Evolutionary conservation across 1,284 basidiomycete genomes (phyloP).

Genomic region (Prillingera fragicola): DNA sequence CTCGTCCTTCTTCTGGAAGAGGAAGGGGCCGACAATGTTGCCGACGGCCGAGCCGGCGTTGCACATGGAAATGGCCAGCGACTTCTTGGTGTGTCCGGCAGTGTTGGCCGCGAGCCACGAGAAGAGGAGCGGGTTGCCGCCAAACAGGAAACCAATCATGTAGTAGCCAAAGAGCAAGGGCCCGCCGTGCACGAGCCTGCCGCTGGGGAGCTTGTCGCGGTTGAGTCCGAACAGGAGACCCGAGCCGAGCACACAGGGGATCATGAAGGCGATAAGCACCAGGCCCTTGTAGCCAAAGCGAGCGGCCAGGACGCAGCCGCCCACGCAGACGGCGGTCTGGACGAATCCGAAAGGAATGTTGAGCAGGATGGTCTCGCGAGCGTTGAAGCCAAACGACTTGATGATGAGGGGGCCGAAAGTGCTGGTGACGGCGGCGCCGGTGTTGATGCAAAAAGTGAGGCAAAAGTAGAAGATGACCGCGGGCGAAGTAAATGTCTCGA

Average conservation of each 20-base stretch:
- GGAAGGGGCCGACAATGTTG: slow-evolving; percentile 30
- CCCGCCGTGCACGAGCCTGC: too few relatives aligned
- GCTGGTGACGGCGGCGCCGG: slow-evolving; percentile 30
- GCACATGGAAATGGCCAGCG: slow-evolving; percentile 28
- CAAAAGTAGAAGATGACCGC: slow-evolving; percentile 30
- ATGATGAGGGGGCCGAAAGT: slow-evolving; percentile 44
- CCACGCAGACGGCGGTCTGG: slow-evolving; percentile 21
- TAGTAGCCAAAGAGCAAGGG: slow-evolving; percentile 17
- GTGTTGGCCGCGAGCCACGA: slow-evolving; percentile 31
- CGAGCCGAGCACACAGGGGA: slow-evolving; percentile 34
- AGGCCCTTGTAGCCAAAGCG: slow-evolving; percentile 26
- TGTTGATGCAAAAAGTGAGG: slow-evolving; percentile 30
- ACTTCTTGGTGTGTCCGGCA: slow-evolving; percentile 38
- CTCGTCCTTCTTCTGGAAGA: slow-evolving; percentile 22
- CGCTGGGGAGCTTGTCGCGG: slow-evolving; percentile 9
- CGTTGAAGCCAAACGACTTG: slow-evolving; percentile 35
- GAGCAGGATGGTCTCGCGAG: slow-evolving; percentile 33
- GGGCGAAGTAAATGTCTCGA: slow-evolving; percentile 34
- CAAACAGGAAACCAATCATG: slow-evolving; percentile 35
- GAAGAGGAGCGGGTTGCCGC: slow-evolving; percentile 30
- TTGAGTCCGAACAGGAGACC: slow-evolving; percentile 33
- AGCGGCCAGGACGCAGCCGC: slow-evolving; percentile 20
- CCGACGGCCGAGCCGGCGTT: slow-evolving; percentile 26
- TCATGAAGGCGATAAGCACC: slow-evolving; percentile 25
- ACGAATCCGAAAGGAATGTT: slow-evolving; percentile 42